Base-by-base conservation (phyloP, 2,329 filamentous ascomycete genomes). In the Cercospora berteroae region DNA sequence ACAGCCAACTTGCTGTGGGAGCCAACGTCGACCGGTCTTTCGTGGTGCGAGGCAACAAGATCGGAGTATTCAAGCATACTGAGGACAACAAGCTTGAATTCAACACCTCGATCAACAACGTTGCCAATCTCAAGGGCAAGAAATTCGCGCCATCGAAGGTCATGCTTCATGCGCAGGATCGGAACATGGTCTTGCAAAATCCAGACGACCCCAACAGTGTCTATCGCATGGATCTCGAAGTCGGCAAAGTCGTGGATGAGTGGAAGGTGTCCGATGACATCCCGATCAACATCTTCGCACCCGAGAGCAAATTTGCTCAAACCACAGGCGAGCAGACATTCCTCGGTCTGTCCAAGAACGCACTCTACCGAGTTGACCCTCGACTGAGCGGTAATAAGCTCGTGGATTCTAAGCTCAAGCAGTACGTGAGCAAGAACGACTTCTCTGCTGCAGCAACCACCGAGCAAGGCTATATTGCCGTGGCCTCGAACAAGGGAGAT, bases 241-340 rank as follows among this genome's bases (percentile, higher is more conserved):
- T 96, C 74, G 95, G 95, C 72, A 98, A 97, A 82, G 92, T 99
- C 39, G 93, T 98, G 1, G 95, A 99, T 76, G 95, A 99, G 80
- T 99, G 95, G 95, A 97, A 97, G 74, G 87, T 99, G 13, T 94
- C 99, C 77, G 94, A 99, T 70, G 92, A 98, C 77, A 97, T 99
- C 64, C 90, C 92, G 0, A 92, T 98, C 69, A 89, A 92, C 64
- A 95, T 90, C 9, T 98, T 98, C 80, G 92, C 92, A 0, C 95
- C 95, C 0, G 94, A 97, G 79, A 97, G 90, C 67, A 99, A 99
- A 87, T 99, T 97, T 76, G 89, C 95, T 1, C 95, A 99, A 82
- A 97, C 96, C 90, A 97, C 93, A 0, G 89, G 90, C 67, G 93
- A 97, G 77, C 93, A 97, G 76, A 96, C 95, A 0, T 98, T 99